These are phyloP conservation scores for Debaryomyces udenii DNA, from an alignment of 1,139 yeast genomes.

Conservation along the genomic window DNA sequence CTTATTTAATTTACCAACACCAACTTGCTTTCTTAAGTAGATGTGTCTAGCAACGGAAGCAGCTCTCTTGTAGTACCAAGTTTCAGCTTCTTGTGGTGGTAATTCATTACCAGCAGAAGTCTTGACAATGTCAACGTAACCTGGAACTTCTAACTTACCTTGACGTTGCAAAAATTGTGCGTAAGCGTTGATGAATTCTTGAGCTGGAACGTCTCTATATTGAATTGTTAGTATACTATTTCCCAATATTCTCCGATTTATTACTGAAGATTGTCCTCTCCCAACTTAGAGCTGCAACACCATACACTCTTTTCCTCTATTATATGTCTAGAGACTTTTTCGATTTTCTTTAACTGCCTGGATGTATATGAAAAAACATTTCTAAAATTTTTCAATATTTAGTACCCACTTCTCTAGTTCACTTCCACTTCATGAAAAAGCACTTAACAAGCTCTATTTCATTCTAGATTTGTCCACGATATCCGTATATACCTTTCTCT, in stretches of 20 bases:
- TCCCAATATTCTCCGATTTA: not conserved
- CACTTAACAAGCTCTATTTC: no score
- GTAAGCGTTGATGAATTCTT: conserved; percentile 98
- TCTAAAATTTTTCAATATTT: no score
- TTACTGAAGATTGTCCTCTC: conserved; percentile 2
- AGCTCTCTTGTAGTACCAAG: conserved; percentile 99
- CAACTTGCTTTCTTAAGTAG: conserved; percentile 99
- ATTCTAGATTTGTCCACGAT: no score
- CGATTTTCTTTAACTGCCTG: no score
- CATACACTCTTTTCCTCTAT: not conserved
- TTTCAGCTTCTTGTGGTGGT: conserved; percentile 99
- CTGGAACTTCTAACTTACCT: conserved; percentile 99
- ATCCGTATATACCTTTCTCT: no score
- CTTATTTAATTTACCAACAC: conserved; percentile 99
- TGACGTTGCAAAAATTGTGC: conserved; percentile 99
- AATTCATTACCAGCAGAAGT: conserved; percentile 98
- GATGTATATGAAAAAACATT: no score
- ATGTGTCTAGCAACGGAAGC: conserved; percentile 99
- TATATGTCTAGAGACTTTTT: no score
- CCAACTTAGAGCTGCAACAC: not conserved
- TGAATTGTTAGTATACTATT: conserved; percentile 38
- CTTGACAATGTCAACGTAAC: conserved; percentile 99
- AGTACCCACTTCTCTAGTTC: no score
- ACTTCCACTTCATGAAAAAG: no score
- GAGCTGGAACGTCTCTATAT: conserved; percentile 99